A percentile compares a stretch with the other conserved stretches of the same genome.
phyloP scores from a whole-genome alignment of 345 rosid species.

The Citrus mangshanensis region DNA sequence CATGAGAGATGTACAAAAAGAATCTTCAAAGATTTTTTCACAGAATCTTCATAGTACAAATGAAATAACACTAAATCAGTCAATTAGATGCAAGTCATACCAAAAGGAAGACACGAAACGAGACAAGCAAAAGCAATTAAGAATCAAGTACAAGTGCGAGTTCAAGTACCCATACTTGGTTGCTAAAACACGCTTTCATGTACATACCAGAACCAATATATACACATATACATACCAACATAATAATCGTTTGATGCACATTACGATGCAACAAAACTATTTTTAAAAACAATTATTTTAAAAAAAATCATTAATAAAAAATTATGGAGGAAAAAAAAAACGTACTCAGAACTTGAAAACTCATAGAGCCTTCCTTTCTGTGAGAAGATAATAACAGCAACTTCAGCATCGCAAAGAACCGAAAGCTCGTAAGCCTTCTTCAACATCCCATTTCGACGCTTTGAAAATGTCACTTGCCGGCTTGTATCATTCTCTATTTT shows the following conservation, averaged over 20 bases:
- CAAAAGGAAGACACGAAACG: neutral
- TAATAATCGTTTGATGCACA: neutral
- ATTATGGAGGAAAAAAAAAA: neutral
- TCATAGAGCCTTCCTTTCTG: conserved; percentile 47
- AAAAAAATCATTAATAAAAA: too few species aligned
- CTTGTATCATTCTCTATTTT: conserved; percentile 52
- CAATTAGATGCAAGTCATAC: neutral
- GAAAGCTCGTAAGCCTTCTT: conserved; percentile 67
- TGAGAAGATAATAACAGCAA: conserved; percentile 50
- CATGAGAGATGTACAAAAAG: neutral
- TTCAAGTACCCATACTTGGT: neutral
- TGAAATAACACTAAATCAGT: neutral
- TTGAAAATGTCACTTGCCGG: conserved; percentile 63
- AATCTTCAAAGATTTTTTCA: conserved; percentile 5
- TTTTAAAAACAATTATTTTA: neutral
- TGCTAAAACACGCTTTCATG: neutral
- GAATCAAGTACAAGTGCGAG: neutral
- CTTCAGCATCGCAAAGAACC: conserved; percentile 63
- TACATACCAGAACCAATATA: neutral
- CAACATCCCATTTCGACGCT: conserved; percentile 52
- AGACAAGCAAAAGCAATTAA: neutral
- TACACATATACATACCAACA: neutral
- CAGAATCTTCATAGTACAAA: conserved; percentile 17
- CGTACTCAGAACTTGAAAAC: conserved; percentile 44
- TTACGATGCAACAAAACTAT: neutral